phyloP scores from a whole-genome alignment of 257 asterid genomes.

The Solanum medicagineum region DNA sequence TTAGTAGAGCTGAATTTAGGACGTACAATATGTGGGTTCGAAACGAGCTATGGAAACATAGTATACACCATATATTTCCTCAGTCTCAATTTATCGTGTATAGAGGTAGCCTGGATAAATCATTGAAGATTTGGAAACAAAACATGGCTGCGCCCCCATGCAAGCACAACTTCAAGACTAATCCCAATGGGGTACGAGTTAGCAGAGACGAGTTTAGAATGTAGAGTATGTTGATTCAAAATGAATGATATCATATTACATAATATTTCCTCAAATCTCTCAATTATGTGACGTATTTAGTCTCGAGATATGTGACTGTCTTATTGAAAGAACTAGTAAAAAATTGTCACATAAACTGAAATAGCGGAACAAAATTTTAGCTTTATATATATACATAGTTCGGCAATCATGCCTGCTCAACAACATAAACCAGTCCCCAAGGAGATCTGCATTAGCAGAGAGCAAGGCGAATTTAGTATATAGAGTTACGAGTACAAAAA shows the following conservation, averaged over 20 bases:
- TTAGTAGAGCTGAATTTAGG: background rate
- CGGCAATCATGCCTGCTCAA: background rate
- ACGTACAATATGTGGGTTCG: background rate
- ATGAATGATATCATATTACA: background rate
- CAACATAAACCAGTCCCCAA: background rate
- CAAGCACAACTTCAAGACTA: background rate
- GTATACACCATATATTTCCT: background rate
- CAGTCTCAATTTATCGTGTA: constrained; percentile 1
- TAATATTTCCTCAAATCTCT: background rate
- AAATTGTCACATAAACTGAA: background rate
- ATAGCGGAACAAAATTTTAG: background rate
- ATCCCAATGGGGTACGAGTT: background rate
- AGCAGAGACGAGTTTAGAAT: background rate
- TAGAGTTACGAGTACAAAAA: background rate
- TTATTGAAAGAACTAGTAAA: background rate
- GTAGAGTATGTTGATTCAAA: background rate
- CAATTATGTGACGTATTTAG: background rate
- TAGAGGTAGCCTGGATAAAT: constrained; percentile 68
- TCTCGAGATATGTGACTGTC: background rate
- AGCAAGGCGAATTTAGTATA: background rate
- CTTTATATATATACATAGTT: background rate
- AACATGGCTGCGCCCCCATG: background rate
- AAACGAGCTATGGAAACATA: background rate
- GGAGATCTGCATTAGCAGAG: background rate
- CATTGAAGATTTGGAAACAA: constrained; percentile 75